These are phyloP conservation scores for Kwoniella europaea DNA, from an alignment of 768 basidiomycete genomes.

Conservation along the genomic window DNA sequence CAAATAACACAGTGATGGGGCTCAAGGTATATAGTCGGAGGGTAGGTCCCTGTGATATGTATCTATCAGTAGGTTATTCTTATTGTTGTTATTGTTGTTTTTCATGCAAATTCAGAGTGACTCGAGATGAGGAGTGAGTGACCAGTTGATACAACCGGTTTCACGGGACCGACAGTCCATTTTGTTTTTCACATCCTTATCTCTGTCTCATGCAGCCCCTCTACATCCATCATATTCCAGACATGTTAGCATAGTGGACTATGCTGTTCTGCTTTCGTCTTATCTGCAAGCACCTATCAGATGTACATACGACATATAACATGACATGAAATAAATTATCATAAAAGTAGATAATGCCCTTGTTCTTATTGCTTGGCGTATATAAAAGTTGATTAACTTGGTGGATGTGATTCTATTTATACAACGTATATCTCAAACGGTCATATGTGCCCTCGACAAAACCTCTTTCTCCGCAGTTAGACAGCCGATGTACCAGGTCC, in stretches of 20 bases:
- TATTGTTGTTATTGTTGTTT: no score
- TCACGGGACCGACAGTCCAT: neutral
- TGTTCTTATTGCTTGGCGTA: no score
- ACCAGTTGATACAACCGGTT: neutral
- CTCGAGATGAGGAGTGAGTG: neutral
- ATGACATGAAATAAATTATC: neutral
- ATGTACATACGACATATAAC: neutral
- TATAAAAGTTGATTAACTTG: neutral
- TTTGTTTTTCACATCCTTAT: neutral
- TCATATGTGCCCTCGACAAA: neutral
- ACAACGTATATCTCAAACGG: neutral
- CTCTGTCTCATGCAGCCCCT: no score
- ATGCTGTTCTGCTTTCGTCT: no score
- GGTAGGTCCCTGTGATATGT: no score
- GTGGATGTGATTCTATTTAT: neutral
- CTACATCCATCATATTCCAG: no score
- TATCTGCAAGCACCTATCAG: neutral
- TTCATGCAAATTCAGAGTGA: no score
- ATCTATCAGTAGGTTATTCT: no score
- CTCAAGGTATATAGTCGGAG: no score
- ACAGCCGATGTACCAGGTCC: constrained; percentile 18
- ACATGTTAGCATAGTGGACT: no score
- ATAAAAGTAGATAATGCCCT: neutral
- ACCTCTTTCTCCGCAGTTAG: neutral
- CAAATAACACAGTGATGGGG: no score